Base-by-base conservation (phyloP, 2,329 filamentous ascomycete genomes). In the Lasiodiplodia citricola region DNA sequence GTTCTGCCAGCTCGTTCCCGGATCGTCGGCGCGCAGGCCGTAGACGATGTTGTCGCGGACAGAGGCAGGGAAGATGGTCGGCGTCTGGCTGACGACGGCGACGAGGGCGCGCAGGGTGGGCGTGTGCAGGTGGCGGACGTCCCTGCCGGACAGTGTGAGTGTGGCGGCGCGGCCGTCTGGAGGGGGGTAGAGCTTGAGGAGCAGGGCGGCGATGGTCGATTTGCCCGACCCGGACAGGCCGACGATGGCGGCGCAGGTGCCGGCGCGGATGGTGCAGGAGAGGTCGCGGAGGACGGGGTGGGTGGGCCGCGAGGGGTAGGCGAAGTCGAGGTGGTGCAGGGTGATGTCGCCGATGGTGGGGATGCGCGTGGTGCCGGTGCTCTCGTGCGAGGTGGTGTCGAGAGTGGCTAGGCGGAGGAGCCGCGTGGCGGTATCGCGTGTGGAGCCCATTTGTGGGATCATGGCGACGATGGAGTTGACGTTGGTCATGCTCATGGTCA, bases 171-270 rank as follows among this genome's bases (percentile, higher is more conserved):
- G 50, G 8, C 60, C 25, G 41, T 51, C 62, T 14, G 41, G 35
- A 2, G 79, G 72, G 66, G 83, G 78, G 74, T 96, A 93, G 0
- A 97, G 83, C 0, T 91, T 88, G 4, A 96, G 81, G 0, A 98
- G 83, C 0, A 98, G 81, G 0, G 91, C 87, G 0, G 91, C 86
- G 44, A 97, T 85, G 0, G 95, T 97, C 16, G 91, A 94, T 80
- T 99, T 98, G 0, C 96, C 95, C n/a, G 91, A 92, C 0, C 96
- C 95, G 0, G 94, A 97, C 0, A 87, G 82, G 0, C 95, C 94
- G 2, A 96, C 93, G 23, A 98, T 88, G 2, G 92, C 93, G 0
- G 90, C 90, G 72, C 88, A 92, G 4, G 87, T 88, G 25, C 90
- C 89, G 0, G 86, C 78, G 1, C 83, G 76, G 64, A 97, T 87